Conservation (phyloP, 1,139 yeast genomes). For the Kodamaea fungicola region DNA sequence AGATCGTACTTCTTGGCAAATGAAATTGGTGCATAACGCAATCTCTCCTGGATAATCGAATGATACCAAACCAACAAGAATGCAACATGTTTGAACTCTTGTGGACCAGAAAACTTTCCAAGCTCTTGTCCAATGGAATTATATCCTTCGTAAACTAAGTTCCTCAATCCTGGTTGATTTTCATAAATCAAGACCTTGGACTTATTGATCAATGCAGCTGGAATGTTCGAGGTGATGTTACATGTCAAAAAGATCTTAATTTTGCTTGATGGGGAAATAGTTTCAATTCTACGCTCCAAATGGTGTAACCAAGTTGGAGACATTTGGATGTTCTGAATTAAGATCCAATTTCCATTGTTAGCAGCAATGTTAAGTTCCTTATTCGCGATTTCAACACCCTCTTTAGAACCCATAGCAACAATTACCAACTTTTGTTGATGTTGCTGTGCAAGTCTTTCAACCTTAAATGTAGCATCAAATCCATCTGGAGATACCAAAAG, state of each 20-base stretch:
- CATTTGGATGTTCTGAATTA: constrained; percentile 77
- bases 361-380: constrained; percentile 46
- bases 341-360: constrained; percentile 58
- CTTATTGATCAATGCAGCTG: constrained; percentile 50
- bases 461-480: constrained; percentile 60
- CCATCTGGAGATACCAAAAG: constrained; percentile 61
- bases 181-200: constrained; percentile 59
- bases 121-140: constrained; percentile 18
- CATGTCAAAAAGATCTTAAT: constrained; percentile 64
- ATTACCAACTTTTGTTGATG: constrained; percentile 27
- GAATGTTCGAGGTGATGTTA: constrained; percentile 46
- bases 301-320: constrained; percentile 60
- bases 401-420: constrained; percentile 76
- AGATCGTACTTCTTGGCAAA: constrained; percentile 63
- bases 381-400: constrained; percentile 58
- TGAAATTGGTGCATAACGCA: constrained; percentile 61
- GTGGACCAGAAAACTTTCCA: constrained; percentile 2
- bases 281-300: constrained; percentile 45
- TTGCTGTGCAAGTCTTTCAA: constrained; percentile 42
- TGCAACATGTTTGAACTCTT: constrained; percentile 45
- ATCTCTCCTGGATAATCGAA: constrained; percentile 55
- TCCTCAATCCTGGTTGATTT: constrained; percentile 57
- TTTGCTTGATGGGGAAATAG: constrained; percentile 12
- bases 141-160: constrained; percentile 43
- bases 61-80: constrained; percentile 71